Conservation (phyloP, 345 rosid species). For the Lepidium africanum region DNA sequence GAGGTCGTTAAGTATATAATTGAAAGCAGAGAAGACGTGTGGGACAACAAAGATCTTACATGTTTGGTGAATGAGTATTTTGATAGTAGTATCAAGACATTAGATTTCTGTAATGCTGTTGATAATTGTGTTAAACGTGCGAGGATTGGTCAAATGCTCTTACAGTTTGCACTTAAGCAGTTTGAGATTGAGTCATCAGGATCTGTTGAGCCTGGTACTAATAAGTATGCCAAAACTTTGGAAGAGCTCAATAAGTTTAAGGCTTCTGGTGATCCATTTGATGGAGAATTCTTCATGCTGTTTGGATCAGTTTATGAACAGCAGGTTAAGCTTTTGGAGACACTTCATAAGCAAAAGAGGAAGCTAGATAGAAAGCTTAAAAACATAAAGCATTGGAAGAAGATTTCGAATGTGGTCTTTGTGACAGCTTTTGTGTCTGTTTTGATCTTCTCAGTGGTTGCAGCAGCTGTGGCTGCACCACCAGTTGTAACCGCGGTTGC, state of each 20-base stretch:
- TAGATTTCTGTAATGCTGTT: conserved; percentile 70
- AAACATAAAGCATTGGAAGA: conserved; percentile 67
- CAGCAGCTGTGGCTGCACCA: conserved; percentile 81
- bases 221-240: conserved; percentile 50
- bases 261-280: conserved; percentile 70
- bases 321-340: conserved; percentile 47
- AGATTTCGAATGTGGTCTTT: conserved; percentile 61
- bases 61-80: conserved; percentile 67
- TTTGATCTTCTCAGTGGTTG: conserved; percentile 74
- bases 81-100: conserved; percentile 54
- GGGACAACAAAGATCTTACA: not conserved
- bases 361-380: conserved; percentile 70
- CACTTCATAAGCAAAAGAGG: conserved; percentile 39
- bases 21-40: too few relatives aligned
- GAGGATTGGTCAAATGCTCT: conserved; percentile 48
- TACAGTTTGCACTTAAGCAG: conserved; percentile 51
- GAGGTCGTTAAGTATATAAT: too few relatives aligned
- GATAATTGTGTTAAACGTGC: conserved; percentile 58
- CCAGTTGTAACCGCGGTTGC: conserved; percentile 66
- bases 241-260: conserved; percentile 57
- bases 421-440: conserved; percentile 65
- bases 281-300: conserved; percentile 49
- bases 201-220: conserved; percentile 21
- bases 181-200: conserved; percentile 45
- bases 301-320: conserved; percentile 47